A percentile compares a stretch with the other conserved stretches of the same genome.
Conservation (phyloP, 2,329 filamentous ascomycete species). For the Zalaria sp. region DNA sequence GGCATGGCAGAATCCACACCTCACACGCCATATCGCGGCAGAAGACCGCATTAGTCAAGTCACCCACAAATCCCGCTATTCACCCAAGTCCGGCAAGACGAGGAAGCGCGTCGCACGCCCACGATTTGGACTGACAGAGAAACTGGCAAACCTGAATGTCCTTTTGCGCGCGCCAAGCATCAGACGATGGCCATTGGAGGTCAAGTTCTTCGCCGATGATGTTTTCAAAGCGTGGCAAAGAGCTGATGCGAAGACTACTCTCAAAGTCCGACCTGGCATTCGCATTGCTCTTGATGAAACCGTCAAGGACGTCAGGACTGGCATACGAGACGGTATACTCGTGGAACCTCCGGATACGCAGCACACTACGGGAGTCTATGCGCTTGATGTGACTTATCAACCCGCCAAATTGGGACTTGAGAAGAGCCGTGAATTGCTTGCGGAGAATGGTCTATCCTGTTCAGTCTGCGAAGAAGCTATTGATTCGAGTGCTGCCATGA, state of each 20-base stretch:
- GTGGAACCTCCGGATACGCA: neutral
- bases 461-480: constrained; percentile 33
- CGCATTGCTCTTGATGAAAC: constrained; percentile 8
- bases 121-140: constrained; percentile 46
- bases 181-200: constrained; percentile 61
- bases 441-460: constrained; percentile 27
- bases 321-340: too few relatives aligned
- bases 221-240: constrained; percentile 55
- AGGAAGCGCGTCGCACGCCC: constrained; percentile 42
- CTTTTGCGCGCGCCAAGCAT: constrained; percentile 72
- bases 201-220: constrained; percentile 65
- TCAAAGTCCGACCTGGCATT: constrained; percentile 34
- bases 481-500: constrained; percentile 22
- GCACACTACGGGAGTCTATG: constrained; percentile 19
- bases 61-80: constrained; percentile 16
- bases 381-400: constrained; percentile 40
- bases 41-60: constrained; percentile 44
- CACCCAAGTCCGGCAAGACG: constrained; percentile 24
- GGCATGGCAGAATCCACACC: constrained; percentile 78
- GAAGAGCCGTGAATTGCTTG: constrained; percentile 33
- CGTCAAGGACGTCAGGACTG: neutral
- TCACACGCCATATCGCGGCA: constrained; percentile 62
- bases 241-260: constrained; percentile 37
- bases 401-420: constrained; percentile 35
- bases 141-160: constrained; percentile 68